phyloP scores from a whole-genome alignment of 1,284 basidiomycete genomes.

The Cutaneotrichosporon sp. region DNA sequence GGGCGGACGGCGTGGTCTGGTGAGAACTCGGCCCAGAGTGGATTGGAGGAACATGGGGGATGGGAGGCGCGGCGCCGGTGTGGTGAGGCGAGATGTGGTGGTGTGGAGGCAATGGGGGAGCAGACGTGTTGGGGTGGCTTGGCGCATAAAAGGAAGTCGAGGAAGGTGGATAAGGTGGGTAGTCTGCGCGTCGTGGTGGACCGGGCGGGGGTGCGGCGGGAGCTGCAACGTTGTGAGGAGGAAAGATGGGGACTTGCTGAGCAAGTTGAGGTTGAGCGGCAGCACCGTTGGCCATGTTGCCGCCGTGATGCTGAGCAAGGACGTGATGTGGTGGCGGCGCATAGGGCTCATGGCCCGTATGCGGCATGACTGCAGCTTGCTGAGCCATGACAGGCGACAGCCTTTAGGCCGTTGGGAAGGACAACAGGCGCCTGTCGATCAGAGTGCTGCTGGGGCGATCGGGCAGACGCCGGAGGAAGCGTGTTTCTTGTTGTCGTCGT shows the following conservation, averaged over 20 bases:
- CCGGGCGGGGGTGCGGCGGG: not conserved
- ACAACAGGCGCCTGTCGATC: too few relatives aligned
- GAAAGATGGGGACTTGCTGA: not conserved
- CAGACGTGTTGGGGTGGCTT: not conserved
- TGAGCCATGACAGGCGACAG: not conserved
- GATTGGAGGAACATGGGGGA: too few relatives aligned
- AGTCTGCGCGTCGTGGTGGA: not conserved
- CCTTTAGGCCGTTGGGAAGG: too few relatives aligned
- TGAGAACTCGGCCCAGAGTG: too few relatives aligned
- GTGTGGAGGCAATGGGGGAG: not conserved
- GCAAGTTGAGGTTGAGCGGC: not conserved
- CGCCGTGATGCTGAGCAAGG: not conserved
- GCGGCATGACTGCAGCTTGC: not conserved
- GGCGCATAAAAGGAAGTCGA: not conserved
- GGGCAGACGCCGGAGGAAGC: too few relatives aligned
- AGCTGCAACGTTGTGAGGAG: not conserved
- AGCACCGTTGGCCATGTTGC: not conserved
- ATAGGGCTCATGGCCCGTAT: slow-evolving; percentile 1
- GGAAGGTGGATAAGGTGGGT: not conserved
- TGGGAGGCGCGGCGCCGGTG: not conserved
- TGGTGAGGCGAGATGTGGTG: slow-evolving; percentile 1
- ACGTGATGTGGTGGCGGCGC: not conserved
- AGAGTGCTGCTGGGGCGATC: too few relatives aligned
- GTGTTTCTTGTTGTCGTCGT: too few relatives aligned
- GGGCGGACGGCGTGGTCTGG: too few relatives aligned